Evolutionary conservation across 2,329 filamentous ascomycete species (phyloP), one percentile per base, ranked within the genome.

Genomic region (Pseudogymnoascus sp.): DNA sequence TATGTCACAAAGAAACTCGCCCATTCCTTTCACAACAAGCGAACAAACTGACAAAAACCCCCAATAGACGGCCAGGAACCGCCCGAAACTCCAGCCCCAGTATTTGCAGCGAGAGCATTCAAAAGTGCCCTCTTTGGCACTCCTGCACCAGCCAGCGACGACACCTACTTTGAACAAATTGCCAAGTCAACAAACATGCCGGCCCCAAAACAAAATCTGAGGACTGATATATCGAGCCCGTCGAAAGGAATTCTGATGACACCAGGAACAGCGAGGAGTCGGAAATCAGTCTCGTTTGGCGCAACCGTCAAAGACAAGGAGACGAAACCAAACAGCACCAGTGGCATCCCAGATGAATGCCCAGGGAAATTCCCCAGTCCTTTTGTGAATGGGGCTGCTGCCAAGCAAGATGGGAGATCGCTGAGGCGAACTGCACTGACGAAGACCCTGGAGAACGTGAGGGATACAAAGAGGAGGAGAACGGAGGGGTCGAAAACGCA

Each of bases 261-360:
- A 0, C 86, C 86, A 0, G 86, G 86, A 1, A 87, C 84, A 1
- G 84, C 79, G 14, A 80, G 84, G 1, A 77, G 83, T 45, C 80
- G 83, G 45, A 88, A 88, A 71, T 84, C 83, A 67, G 86, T 88
- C 23, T 87, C 86, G 0, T 88, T 88, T 68, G 84, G 82, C 11
- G 77, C 80, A 63, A 80, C 86, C 6, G 61, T 67, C 8, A 60
- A 60, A 18, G 69, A 72, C 12, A 70, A 70, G 9, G 70, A 67
- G n/a, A 55, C 25, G 16, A 64, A 67, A 31, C 65, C 64, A 60
- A 66, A 64, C 11, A 61, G 65, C 59, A 58, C 49, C 45, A 69
- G 64, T 59, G 70, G 70, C 12, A 66, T 73, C 5, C 69, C 69
- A 4, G 70, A 74, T 40, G 70, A 74, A 2, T 68, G 68, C 18